These are phyloP conservation scores for Favolaschia claudopus DNA, from an alignment of 768 basidiomycete genomes.

Conservation along the genomic window DNA sequence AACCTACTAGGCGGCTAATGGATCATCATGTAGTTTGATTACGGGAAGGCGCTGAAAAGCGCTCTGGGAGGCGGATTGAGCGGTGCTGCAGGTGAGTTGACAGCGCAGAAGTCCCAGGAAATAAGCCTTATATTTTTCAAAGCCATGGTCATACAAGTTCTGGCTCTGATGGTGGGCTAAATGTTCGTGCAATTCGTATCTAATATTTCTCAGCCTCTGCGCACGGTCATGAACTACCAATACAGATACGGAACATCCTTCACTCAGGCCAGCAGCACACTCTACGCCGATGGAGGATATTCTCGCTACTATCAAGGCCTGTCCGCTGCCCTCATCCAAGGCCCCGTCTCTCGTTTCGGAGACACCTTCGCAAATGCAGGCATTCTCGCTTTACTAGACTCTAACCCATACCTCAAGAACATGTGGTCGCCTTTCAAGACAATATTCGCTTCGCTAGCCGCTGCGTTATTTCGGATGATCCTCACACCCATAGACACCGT, in stretches of 20 bases:
- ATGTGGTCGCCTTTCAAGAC: slow-evolving; percentile 78
- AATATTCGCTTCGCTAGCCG: slow-evolving; percentile 77
- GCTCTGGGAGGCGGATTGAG: slow-evolving; percentile 92
- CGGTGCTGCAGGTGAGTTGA: slow-evolving; percentile 71
- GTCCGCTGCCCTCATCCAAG: slow-evolving; percentile 84
- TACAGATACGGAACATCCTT: slow-evolving; percentile 87
- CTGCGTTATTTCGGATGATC: slow-evolving; percentile 89
- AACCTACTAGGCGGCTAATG: too few relatives aligned
- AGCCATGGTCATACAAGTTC: slow-evolving; percentile 94
- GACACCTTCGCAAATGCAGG: slow-evolving; percentile 96
- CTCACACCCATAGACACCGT: slow-evolving; percentile 92
- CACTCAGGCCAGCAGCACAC: slow-evolving; percentile 66
- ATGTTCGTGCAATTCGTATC: slow-evolving; percentile 7
- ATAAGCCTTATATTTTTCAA: not conserved
- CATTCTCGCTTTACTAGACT: slow-evolving; percentile 84
- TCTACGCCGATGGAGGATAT: slow-evolving; percentile 83
- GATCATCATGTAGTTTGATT: slow-evolving; percentile 71
- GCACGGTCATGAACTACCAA: slow-evolving; percentile 98
- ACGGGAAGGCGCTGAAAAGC: slow-evolving; percentile 74
- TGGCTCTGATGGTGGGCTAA: slow-evolving; percentile 75
- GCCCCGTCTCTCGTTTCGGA: slow-evolving; percentile 85
- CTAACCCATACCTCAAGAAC: slow-evolving; percentile 72
- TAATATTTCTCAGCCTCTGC: slow-evolving; percentile 64
- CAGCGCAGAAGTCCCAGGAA: too few relatives aligned
- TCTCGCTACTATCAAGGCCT: slow-evolving; percentile 91